These are phyloP conservation scores for Psophocarpus tetragonolobus DNA, from an alignment of 306 rosid species.

Conservation along the genomic window DNA sequence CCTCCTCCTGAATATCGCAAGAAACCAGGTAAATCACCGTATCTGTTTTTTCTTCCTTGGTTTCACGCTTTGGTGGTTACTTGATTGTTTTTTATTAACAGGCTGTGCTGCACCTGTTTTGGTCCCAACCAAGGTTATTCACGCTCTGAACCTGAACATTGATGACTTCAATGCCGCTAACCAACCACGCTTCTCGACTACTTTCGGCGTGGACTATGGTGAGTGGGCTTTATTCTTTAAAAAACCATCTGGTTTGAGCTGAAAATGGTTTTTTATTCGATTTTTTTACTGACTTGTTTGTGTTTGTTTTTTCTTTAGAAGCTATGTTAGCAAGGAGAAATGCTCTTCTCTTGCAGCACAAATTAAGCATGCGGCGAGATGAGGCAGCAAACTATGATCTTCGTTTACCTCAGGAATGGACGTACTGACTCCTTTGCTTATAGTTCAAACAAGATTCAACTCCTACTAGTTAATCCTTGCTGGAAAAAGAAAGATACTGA, in stretches of 20 bases:
- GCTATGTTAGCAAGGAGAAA: slow-evolving; percentile 52
- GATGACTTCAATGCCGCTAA: slow-evolving; percentile 41
- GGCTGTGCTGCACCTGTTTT: slow-evolving; percentile 55
- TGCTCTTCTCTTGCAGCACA: slow-evolving; percentile 54
- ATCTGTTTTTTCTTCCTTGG: too few relatives aligned
- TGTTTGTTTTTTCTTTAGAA: slow-evolving; percentile 37
- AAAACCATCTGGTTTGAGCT: not conserved
- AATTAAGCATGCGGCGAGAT: slow-evolving; percentile 43
- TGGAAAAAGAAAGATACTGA: slow-evolving; percentile 29
- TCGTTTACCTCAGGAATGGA: slow-evolving; percentile 86
- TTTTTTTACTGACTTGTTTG: not conserved
- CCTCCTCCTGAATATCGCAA: slow-evolving; percentile 62
- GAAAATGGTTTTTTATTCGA: not conserved
- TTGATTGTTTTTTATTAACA: not conserved
- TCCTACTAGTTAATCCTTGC: not conserved
- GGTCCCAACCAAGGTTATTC: slow-evolving; percentile 65
- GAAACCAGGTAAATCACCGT: slow-evolving; percentile 50
- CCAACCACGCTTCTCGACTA: slow-evolving; percentile 41
- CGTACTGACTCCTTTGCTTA: slow-evolving; percentile 43
- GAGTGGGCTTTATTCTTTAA: not conserved
- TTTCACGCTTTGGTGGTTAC: not conserved
- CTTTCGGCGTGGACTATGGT: slow-evolving; percentile 51
- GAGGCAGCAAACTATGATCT: slow-evolving; percentile 55
- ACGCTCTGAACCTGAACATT: slow-evolving; percentile 55
- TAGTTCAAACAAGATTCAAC: not conserved